Base-by-base conservation (phyloP, 2,329 filamentous ascomycete genomes). In the Leptographium wingfieldii region DNA sequence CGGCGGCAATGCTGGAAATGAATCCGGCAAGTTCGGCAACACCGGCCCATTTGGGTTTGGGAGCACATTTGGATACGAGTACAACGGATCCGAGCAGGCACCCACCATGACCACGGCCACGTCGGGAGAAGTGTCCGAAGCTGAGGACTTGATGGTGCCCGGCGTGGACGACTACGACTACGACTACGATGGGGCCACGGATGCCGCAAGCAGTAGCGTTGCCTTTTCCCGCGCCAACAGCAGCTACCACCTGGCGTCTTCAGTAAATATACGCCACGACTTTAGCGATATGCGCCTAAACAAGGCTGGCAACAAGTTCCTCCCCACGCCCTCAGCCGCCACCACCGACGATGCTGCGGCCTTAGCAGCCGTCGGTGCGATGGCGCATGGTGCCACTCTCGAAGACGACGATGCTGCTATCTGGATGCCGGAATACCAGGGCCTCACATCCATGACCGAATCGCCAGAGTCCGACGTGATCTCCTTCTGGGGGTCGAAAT, bases 111-210 rank as follows among this genome's bases (percentile, higher is more conserved):
- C 81, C 63, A 75, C 80, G 67, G 76, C 82, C 11, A 85, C 82
- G 10, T 87, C 84, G 14, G 84, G 84, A 43, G 83, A 87, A 62
- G 83, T 86, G 10, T 86, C 83, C 11, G 83, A 86, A 68, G 82
- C 82, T 5, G 84, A 86, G 63, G 84, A 86, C 64, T 78, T 79
- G 56, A 69, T 73, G 29, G 71, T 72, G 27, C 70, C 74, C 49
- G 72, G 73, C 58, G 72, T 76, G 33, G 73, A 74, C 48, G 70
- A 72, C 4, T 72, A 67, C 58, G 71, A 80, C 62, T 71, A 72
- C 57, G 73, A 76, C 63, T 63, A 60, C 43, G 63, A 64, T 3
- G 60, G 59, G 40, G 54, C 27, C 33, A 59, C 54, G 35, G 73
- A 76, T 63, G 58, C 62, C 0, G 60, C 62, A 33, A 64, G 61